A percentile compares a stretch with the other conserved stretches of the same genome.
These are phyloP conservation scores for Blakeslea trispora DNA, from an alignment of 371 early-diverging fungal species.

Conservation along the genomic window DNA sequence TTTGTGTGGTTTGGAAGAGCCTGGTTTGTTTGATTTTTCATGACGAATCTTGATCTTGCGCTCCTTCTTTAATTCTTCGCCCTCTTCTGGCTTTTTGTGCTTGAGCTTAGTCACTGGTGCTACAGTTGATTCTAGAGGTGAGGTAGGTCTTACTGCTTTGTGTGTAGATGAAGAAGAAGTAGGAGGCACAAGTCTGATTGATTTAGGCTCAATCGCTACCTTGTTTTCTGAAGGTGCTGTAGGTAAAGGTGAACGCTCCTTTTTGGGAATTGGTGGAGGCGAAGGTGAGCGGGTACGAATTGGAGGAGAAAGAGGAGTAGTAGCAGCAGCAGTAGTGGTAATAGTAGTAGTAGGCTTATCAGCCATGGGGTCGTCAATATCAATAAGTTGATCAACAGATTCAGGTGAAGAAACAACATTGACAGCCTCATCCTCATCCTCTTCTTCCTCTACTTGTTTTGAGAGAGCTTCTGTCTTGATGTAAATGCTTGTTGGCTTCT, in stretches of 20 bases:
- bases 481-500: constrained; percentile 17
- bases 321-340: too few relatives aligned
- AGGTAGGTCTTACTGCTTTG: not conserved
- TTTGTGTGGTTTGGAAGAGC: not conserved
- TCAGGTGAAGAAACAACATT: constrained; percentile 8
- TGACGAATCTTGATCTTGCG: constrained; percentile 57
- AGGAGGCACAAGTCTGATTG: not conserved
- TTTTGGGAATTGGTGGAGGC: not conserved
- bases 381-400: not conserved
- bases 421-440: not conserved
- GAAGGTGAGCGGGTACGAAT: not conserved
- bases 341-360: not conserved
- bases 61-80: constrained; percentile 45
- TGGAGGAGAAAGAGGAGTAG: not conserved
- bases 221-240: too few relatives aligned
- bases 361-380: not conserved
- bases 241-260: not conserved
- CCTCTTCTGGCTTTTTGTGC: constrained; percentile 17
- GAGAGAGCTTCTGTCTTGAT: constrained; percentile 22
- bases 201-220: not conserved
- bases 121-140: not conserved
- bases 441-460: too few relatives aligned
- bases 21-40: not conserved
- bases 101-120: constrained; percentile 7
- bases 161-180: not conserved